Percentiles rank a stretch among this genome's conserved stretches.
Evolutionary conservation across 257 asterid species (phyloP).

Genomic region (Scutellaria galericulata): DNA sequence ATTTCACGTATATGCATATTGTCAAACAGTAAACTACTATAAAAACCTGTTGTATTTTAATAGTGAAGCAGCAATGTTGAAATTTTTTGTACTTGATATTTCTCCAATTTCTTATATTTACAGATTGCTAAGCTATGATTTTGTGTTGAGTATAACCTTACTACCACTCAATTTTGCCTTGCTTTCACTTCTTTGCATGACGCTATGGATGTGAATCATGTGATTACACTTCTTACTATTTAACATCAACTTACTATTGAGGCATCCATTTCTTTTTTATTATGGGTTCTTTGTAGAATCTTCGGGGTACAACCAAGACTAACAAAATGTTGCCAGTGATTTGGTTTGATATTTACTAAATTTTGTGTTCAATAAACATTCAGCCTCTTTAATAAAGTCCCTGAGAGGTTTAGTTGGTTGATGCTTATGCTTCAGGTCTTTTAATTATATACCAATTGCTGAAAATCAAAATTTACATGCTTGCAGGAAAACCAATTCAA

Average conservation of each 20-base stretch:
- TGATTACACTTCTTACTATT: constrained; percentile 25
- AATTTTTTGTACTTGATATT: constrained; percentile 11
- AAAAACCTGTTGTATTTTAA: constrained; percentile 9
- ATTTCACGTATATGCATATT: constrained; percentile 26
- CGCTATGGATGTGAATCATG: neutral
- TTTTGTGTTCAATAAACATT: constrained; percentile 14
- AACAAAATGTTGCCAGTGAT: constrained; percentile 2
- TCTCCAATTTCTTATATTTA: constrained; percentile 3
- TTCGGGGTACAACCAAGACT: constrained; percentile 13
- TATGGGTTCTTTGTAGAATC: constrained; percentile 19
- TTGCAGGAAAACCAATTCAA: constrained; percentile 81
- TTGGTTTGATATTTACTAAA: neutral
- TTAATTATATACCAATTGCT: constrained; percentile 15
- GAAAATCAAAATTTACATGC: constrained; percentile 27
- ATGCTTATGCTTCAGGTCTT: constrained; percentile 22
- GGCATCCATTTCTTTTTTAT: neutral
- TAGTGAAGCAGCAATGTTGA: constrained; percentile 16
- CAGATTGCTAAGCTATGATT: neutral
- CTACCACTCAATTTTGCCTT: neutral
- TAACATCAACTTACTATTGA: neutral
- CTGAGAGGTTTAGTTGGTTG: constrained; percentile 19
- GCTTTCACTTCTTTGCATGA: neutral
- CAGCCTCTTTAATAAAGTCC: constrained; percentile 10
- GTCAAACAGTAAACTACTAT: constrained; percentile 17
- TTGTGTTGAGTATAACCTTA: constrained; percentile 7